Conservation (phyloP, 495 filamentous ascomycete genomes). For the Talaromyces ruber region DNA sequence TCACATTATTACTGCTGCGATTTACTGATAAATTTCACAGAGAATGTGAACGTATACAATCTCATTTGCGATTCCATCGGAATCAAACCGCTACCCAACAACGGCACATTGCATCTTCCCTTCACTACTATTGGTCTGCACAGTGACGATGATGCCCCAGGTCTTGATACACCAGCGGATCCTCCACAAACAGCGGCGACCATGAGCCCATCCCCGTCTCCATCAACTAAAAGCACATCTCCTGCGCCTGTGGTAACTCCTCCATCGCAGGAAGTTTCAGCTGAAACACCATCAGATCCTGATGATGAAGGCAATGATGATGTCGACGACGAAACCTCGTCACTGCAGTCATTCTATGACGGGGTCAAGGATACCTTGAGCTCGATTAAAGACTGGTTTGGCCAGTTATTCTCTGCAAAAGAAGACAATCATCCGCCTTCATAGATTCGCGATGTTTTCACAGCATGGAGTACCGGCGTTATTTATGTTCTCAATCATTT, state of each 20-base stretch:
- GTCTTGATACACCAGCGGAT: slow-evolving; percentile 30
- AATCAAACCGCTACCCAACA: slow-evolving; percentile 60
- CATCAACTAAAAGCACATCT: slow-evolving; percentile 4
- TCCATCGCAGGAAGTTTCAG: not conserved
- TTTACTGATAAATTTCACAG: slow-evolving; percentile 29
- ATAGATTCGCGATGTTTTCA: not conserved
- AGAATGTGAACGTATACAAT: slow-evolving; percentile 95
- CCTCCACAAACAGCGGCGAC: slow-evolving; percentile 15
- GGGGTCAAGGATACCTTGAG: slow-evolving; percentile 30
- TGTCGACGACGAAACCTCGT: slow-evolving; percentile 8
- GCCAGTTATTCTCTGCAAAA: slow-evolving; percentile 22
- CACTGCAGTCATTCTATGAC: slow-evolving; percentile 20
- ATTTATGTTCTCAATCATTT: slow-evolving; percentile 1
- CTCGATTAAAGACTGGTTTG: slow-evolving; percentile 30
- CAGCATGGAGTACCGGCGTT: not conserved
- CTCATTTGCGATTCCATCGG: slow-evolving; percentile 81
- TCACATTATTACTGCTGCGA: not conserved
- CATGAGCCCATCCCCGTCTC: not conserved
- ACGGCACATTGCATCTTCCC: slow-evolving; percentile 79
- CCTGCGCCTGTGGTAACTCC: not conserved
- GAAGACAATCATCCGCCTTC: slow-evolving; percentile 22
- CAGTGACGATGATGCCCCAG: slow-evolving; percentile 32
- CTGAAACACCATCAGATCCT: not conserved
- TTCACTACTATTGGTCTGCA: slow-evolving; percentile 63
- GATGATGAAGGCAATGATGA: slow-evolving; percentile 8